phyloP scores from a whole-genome alignment of 1,139 yeast species.

The Magnusiomyces suaveolens region DNA sequence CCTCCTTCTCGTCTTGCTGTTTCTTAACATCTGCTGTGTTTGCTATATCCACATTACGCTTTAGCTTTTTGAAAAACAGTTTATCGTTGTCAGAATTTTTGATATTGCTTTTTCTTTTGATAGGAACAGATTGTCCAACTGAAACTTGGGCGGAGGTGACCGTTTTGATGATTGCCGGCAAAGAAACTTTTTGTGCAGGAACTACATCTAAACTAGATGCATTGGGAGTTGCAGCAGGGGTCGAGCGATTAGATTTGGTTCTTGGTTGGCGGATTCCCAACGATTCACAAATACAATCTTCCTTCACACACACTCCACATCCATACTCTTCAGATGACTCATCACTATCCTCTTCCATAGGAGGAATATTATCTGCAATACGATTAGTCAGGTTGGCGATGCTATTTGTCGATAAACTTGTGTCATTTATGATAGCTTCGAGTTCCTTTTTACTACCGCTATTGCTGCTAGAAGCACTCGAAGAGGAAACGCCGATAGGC shows the following conservation, averaged over 20 bases:
- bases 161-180: constrained; percentile 2
- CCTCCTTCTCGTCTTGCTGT: constrained; percentile 5
- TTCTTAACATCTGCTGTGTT: no score
- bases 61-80: constrained; percentile 2
- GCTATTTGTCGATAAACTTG: background rate
- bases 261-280: constrained; percentile 36
- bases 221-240: background rate
- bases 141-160: constrained; percentile 2
- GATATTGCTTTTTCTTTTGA: constrained; percentile 1
- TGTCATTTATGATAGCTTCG: background rate
- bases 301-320: constrained; percentile 62
- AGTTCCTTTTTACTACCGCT: background rate
- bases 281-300: constrained; percentile 58
- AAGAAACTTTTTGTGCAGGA: background rate
- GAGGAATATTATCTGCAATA: background rate
- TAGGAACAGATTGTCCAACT: background rate
- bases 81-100: background rate
- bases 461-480: constrained; percentile 11
- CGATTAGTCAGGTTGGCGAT: background rate
- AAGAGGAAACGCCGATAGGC: constrained; percentile 2
- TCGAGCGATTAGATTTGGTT: background rate
- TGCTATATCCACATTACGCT: constrained; percentile 5
- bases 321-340: constrained; percentile 24
- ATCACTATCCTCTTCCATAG: constrained; percentile 8
- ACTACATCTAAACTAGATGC: background rate